Evolutionary conservation across 2,329 filamentous ascomycete genomes (phyloP).

Genomic region (Colletotrichum tanaceti): DNA sequence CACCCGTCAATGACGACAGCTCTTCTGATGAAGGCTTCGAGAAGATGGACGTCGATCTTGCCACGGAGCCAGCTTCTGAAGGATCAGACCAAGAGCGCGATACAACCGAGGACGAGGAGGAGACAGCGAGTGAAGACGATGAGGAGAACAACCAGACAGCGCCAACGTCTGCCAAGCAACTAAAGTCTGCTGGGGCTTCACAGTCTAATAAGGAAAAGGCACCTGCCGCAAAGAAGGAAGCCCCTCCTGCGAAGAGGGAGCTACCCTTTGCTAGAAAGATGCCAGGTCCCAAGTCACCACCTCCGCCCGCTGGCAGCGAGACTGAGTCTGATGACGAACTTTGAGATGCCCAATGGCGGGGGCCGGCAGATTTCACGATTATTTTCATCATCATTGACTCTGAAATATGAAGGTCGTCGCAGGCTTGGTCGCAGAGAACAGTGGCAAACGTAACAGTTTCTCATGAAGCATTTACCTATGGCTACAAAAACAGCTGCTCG

Average conservation of each 20-base stretch:
- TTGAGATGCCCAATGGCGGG: constrained; percentile 46
- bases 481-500: background rate
- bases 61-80: constrained; percentile 39
- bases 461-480: constrained; percentile 1
- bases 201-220: constrained; percentile 34
- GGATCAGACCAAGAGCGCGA: constrained; percentile 52
- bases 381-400: background rate
- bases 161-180: constrained; percentile 41
- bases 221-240: constrained; percentile 9
- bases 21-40: constrained; percentile 60
- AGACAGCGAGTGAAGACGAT: constrained; percentile 57
- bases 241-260: constrained; percentile 53
- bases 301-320: constrained; percentile 54
- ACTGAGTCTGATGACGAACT: constrained; percentile 69
- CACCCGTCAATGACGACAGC: constrained; percentile 52
- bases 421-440: background rate
- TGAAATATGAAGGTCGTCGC: too few species aligned
- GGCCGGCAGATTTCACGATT: background rate
- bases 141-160: constrained; percentile 51
- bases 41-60: constrained; percentile 62
- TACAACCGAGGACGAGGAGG: constrained; percentile 54
- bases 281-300: constrained; percentile 44
- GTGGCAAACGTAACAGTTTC: background rate
- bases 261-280: constrained; percentile 60
- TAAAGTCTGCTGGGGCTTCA: constrained; percentile 7